Base-by-base conservation (phyloP, 371 early-diverging fungal genomes). In the Saksenaea vasiformis region DNA sequence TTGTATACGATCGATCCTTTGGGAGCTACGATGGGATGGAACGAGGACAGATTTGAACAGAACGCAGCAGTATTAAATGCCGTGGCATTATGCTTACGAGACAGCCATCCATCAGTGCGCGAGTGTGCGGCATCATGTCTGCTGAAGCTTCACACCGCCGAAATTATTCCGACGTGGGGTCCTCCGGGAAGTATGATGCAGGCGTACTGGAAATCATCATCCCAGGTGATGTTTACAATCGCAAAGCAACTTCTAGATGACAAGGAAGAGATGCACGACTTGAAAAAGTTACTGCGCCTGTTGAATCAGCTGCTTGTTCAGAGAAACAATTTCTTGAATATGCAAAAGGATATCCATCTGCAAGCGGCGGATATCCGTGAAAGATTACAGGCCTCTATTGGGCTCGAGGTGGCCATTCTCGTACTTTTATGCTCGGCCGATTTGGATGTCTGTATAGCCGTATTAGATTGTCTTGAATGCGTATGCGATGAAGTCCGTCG, bases 371-470 rank as follows among this genome's bases (percentile, higher is more conserved):
- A 84, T 37, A 75, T 82, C 3, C 82, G 82, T 8, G 91, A 92
- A 56, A 70, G 90, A 34, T 67, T 90, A 28, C 86, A 87, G 43
- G 89, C 93, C 7, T 82, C 86, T 26, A 87, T 91, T 37, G 87
- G 88, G 1, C 65, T 94, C 37, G 95, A 95, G 67, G 87, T 91
- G 22, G 88, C 91, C 0, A 79, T 95, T 9, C 69, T 93, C 13
- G 88, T 94, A 5, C 68, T 91, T 9, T 68, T 95, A 17, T 93
- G 93, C 62, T 89, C 88, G 9, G 77, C 93, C 0, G 91, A 92
- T 61, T 81, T 87, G 14, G 92, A 90, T 56, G 87, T 92, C 58
- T 86, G 88, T 59, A 77, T 84, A 1, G 80, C 83, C 64, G 85
- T 87, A 5, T 80, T 88, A 13, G 76, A 76, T 28, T 88, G 90